phyloP scores from a whole-genome alignment of 169 alveolate species.

The Babesia sp. region DNA sequence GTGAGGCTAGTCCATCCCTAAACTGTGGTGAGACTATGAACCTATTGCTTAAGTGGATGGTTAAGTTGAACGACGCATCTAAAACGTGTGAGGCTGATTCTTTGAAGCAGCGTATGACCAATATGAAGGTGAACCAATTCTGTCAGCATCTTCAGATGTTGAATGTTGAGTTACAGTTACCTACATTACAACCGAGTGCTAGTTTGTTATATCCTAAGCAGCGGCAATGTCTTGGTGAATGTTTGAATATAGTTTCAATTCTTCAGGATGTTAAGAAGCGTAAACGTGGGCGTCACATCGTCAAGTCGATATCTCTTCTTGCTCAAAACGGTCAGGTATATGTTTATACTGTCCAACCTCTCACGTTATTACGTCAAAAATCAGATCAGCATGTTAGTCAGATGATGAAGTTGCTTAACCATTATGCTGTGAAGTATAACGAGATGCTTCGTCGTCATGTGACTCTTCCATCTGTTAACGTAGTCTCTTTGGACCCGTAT shows the following conservation, averaged over 20 bases:
- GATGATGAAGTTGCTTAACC: slow-evolving; percentile 58
- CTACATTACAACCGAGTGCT: slow-evolving; percentile 21
- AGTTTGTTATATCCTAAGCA: slow-evolving; percentile 25
- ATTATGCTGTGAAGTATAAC: slow-evolving; percentile 49
- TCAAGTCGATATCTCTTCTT: slow-evolving; percentile 50
- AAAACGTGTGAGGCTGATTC: not conserved
- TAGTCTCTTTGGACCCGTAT: slow-evolving; percentile 62
- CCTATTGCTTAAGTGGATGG: slow-evolving; percentile 43
- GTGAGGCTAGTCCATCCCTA: not conserved
- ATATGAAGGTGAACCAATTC: slow-evolving; percentile 27
- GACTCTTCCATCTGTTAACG: slow-evolving; percentile 9
- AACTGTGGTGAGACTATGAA: slow-evolving; percentile 64
- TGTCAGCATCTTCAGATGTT: slow-evolving; percentile 15
- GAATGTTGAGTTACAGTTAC: slow-evolving; percentile 50
- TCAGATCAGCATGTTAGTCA: slow-evolving; percentile 52
- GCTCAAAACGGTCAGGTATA: slow-evolving; percentile 59
- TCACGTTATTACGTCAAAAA: slow-evolving; percentile 39
- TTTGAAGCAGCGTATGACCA: slow-evolving; percentile 23
- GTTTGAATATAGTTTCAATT: slow-evolving; percentile 4
- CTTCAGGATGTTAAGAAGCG: slow-evolving; percentile 38
- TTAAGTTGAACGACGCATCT: slow-evolving; percentile 14
- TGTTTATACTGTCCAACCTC: slow-evolving; percentile 57
- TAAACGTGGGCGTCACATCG: slow-evolving; percentile 38
- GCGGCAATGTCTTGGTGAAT: slow-evolving; percentile 41
- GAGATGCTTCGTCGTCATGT: slow-evolving; percentile 51